Base-by-base conservation (phyloP, 108 stramenopile genomes). In the Hondaea fermentalgiana region DNA sequence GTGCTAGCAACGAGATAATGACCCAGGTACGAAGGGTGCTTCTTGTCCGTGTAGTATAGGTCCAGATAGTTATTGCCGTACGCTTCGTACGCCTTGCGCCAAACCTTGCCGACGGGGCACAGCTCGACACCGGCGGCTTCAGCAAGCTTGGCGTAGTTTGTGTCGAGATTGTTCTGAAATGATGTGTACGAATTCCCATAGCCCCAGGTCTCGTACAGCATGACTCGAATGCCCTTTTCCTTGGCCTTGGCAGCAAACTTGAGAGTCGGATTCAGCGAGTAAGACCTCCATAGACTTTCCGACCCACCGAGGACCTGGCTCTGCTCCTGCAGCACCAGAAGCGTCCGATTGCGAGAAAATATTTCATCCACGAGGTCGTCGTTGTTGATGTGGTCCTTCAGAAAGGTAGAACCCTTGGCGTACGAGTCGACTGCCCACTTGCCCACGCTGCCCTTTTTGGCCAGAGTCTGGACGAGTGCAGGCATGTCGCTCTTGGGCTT, bases 161-260 rank as follows among this genome's bases (percentile, higher is more conserved):
- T 53, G 5, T 83, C 49, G 25, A 83, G 51, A 21, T 23, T 6
- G 6, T 12, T 83, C 51, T 53, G 51, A 55, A 21, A 28, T 6
- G 76, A 55, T 8, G 45, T 17, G 51, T 83, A 83, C 6, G 16
- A 19, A 25, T 12, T 21, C 16, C 45, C 76, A 4, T 83, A 83
- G 19, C 17, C 76, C 76, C 76, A 83, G 76, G 76, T 83, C 76
- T 83, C 76, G 51, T 83, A 83, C n/a, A 83, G 6, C 45, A 83
- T 53, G 51, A 83, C 76, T 2, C 28, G 45, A 17, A 53, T 53
- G 45, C 76, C 45, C 49, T 28, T 47, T 6, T 8, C 76, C 45
- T 47, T 53, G 45, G 76, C 76, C 45, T n/a, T 53, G 45, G 19
- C 25, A 2, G 45, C 45, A 35, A 83, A 53, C 10, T 12, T 8